Percentiles rank a stretch among this genome's conserved stretches.
These are phyloP conservation scores for Ganoderma sinense DNA, from an alignment of 1,284 basidiomycete species.

Conservation along the genomic window DNA sequence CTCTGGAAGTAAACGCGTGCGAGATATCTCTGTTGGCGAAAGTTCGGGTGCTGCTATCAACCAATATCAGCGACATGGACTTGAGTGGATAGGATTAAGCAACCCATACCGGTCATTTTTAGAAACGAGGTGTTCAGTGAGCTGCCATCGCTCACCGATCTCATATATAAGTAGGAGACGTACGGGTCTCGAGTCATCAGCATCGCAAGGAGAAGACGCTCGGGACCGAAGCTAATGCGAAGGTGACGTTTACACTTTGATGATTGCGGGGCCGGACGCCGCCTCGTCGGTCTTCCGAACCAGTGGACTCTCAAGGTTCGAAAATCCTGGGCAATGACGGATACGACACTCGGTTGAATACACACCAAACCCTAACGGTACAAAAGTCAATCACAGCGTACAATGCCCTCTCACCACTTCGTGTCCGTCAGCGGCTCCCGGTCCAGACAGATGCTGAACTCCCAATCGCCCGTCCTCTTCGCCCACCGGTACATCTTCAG, in stretches of 20 bases:
- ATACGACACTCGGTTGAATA: not conserved
- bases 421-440: conserved; percentile 29
- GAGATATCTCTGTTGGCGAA: not conserved
- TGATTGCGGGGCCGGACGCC: not conserved
- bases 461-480: conserved; percentile 37
- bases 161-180: not conserved
- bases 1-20: not conserved
- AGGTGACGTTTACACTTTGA: not conserved
- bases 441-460: conserved; percentile 39
- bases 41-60: not conserved
- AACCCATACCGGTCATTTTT: not conserved
- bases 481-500: conserved; percentile 45
- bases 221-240: not conserved
- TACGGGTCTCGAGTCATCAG: not conserved
- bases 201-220: not conserved
- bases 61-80: not conserved
- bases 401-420: conserved; percentile 27
- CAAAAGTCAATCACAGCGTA: not conserved
- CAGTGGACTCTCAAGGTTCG: not conserved
- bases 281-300: not conserved
- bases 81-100: not conserved
- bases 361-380: not conserved
- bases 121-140: not conserved
- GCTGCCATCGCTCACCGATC: not conserved
- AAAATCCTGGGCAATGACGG: not conserved